Evolutionary conservation across 139 green algal genomes (phyloP).

Genomic region (Chlorella sorokiniana): DNA sequence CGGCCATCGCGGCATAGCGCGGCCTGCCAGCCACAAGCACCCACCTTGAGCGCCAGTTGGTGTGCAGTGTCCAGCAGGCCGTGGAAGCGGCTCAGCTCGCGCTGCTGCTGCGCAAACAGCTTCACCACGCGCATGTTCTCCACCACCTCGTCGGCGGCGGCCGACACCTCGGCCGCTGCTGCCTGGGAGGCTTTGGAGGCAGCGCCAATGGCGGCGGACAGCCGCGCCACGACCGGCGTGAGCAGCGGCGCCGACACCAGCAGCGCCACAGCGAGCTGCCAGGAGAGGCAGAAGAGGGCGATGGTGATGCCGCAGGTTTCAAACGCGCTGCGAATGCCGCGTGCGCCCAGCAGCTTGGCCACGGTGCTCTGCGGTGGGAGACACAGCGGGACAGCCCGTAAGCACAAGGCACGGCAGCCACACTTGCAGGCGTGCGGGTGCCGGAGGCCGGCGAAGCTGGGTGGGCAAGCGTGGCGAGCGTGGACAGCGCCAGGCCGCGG

Average conservation of each 20-base stretch:
- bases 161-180: slow-evolving; percentile 5
- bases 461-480: too few species aligned
- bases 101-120: slow-evolving; percentile 35
- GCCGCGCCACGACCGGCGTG: slow-evolving; percentile 25
- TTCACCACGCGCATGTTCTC: slow-evolving; percentile 45
- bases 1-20: neutral
- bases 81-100: slow-evolving; percentile 30
- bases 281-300: slow-evolving; percentile 17
- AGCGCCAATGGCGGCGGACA: slow-evolving; percentile 7
- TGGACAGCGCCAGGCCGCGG: too few species aligned
- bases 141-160: slow-evolving; percentile 36
- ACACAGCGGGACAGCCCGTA: too few species aligned
- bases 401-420: neutral
- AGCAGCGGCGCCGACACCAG: slow-evolving; percentile 41
- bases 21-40: neutral
- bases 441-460: neutral
- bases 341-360: slow-evolving; percentile 42
- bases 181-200: slow-evolving; percentile 22
- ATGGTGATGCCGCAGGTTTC: slow-evolving; percentile 41
- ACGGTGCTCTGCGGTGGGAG: slow-evolving; percentile 34
- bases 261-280: slow-evolving; percentile 30
- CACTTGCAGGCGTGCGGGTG: too few species aligned
- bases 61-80: slow-evolving; percentile 25
- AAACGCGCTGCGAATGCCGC: slow-evolving; percentile 36
- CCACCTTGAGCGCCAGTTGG: slow-evolving; percentile 1